Conservation (phyloP, 495 filamentous ascomycete genomes). For the Cladorrhinum samala region DNA sequence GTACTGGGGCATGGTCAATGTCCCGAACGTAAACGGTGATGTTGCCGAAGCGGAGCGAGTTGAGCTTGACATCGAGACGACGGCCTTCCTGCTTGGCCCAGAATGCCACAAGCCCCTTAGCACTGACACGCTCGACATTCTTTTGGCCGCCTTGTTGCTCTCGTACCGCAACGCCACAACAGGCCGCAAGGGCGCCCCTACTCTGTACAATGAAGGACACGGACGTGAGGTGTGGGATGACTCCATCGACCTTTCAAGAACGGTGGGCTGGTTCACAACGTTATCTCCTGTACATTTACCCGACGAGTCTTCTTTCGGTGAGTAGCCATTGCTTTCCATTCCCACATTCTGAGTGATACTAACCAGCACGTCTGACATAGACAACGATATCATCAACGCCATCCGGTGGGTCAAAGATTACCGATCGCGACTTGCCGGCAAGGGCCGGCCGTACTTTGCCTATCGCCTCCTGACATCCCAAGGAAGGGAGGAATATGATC, state of each 20-base stretch:
- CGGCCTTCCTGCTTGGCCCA: slow-evolving; percentile 34
- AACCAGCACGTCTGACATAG: not conserved
- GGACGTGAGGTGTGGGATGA: slow-evolving; percentile 26
- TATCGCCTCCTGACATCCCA: slow-evolving; percentile 35
- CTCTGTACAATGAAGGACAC: slow-evolving; percentile 35
- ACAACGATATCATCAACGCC: slow-evolving; percentile 14
- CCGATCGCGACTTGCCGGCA: slow-evolving; percentile 27
- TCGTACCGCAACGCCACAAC: slow-evolving; percentile 38
- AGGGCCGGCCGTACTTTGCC: slow-evolving; percentile 28
- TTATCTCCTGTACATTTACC: slow-evolving; percentile 30
- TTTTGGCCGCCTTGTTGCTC: slow-evolving; percentile 46
- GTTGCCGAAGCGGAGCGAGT: slow-evolving; percentile 36
- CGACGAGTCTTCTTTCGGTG: slow-evolving; percentile 18
- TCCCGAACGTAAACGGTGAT: slow-evolving; percentile 44
- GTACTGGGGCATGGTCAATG: slow-evolving; percentile 46
- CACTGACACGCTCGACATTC: slow-evolving; percentile 50
- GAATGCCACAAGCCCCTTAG: slow-evolving; percentile 41
- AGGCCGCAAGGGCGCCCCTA: slow-evolving; percentile 31
- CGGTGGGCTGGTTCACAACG: slow-evolving; percentile 31
- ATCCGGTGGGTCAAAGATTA: slow-evolving; percentile 21
- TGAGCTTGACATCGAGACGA: slow-evolving; percentile 40
- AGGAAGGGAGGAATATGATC: slow-evolving; percentile 27
- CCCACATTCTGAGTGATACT: not conserved
- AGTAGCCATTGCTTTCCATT: not conserved
- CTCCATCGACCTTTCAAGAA: slow-evolving; percentile 19